Conservation (phyloP, 192 early-diverging fungal species). For the Backusella psychrophila region DNA sequence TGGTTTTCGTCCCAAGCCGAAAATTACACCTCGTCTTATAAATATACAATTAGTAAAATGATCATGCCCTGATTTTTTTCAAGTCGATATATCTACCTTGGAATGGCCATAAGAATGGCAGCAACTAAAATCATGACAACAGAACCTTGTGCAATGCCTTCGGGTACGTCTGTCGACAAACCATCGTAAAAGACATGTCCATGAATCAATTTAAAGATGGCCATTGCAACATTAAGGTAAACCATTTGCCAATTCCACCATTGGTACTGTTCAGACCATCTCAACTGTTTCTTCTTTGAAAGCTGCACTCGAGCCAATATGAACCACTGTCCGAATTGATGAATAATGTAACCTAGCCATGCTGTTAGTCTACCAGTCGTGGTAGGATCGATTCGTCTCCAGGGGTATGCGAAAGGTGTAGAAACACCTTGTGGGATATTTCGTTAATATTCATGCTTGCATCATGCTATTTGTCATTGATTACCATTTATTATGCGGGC, state of each 20-base stretch:
- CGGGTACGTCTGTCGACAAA: constrained; percentile 30
- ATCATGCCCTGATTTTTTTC: neutral
- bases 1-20: constrained; percentile 21
- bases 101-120: constrained; percentile 31
- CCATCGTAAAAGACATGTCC: constrained; percentile 30
- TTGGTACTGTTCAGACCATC: constrained; percentile 19
- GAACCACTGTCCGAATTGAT: constrained; percentile 30
- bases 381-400: constrained; percentile 16
- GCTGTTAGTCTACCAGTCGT: constrained; percentile 2
- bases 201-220: constrained; percentile 27
- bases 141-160: constrained; percentile 29
- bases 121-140: constrained; percentile 29
- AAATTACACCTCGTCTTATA: constrained; percentile 29
- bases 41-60: neutral
- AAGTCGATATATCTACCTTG: neutral
- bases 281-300: constrained; percentile 14
- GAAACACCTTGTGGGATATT: neutral
- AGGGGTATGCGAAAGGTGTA: constrained; percentile 33
- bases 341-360: constrained; percentile 25
- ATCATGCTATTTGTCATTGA: neutral
- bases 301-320: constrained; percentile 19
- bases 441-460: neutral
- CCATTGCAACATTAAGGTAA: constrained; percentile 27
- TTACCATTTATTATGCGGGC: constrained; percentile 15
- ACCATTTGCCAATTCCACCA: constrained; percentile 36